Evolutionary conservation across 2,329 filamentous ascomycete species (phyloP).

Genomic region (Trichoderma endophyticum): DNA sequence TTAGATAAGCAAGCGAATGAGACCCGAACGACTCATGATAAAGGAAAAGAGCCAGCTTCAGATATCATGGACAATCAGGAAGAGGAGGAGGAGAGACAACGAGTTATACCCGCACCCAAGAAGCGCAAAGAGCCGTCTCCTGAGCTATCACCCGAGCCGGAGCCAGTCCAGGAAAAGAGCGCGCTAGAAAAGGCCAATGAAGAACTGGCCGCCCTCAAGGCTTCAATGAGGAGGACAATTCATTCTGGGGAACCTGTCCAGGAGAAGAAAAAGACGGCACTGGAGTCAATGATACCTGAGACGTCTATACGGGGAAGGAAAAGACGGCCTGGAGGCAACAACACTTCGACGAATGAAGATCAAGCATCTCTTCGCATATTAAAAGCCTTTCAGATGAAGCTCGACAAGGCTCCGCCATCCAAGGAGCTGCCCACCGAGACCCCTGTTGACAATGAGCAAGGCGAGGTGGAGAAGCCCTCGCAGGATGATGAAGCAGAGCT

Average conservation of each 20-base stretch:
- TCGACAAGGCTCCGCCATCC: constrained; percentile 55
- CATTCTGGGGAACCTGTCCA: constrained; percentile 45
- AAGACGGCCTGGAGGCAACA: constrained; percentile 57
- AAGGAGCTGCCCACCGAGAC: constrained; percentile 36
- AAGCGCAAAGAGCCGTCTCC: constrained; percentile 20
- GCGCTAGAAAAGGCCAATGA: constrained; percentile 70
- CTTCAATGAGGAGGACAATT: constrained; percentile 70
- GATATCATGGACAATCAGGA: neutral
- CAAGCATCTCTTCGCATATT: constrained; percentile 66
- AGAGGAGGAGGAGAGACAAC: neutral
- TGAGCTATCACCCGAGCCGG: constrained; percentile 27
- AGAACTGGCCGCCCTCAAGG: constrained; percentile 76
- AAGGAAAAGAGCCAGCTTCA: neutral
- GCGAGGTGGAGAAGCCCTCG: constrained; percentile 26
- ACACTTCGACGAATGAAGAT: constrained; percentile 53
- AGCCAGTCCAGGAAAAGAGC: constrained; percentile 44
- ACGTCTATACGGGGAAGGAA: constrained; percentile 70
- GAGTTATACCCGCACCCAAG: neutral
- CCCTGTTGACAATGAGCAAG: constrained; percentile 37
- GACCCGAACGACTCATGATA: neutral
- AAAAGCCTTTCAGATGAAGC: constrained; percentile 73
- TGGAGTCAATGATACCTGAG: constrained; percentile 72
- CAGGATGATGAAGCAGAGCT: constrained; percentile 67
- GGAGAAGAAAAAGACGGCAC: constrained; percentile 61
- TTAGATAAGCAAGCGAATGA: constrained; percentile 15